These are phyloP conservation scores for Raphanus sativus DNA, from an alignment of 345 rosid genomes.

Conservation along the genomic window DNA sequence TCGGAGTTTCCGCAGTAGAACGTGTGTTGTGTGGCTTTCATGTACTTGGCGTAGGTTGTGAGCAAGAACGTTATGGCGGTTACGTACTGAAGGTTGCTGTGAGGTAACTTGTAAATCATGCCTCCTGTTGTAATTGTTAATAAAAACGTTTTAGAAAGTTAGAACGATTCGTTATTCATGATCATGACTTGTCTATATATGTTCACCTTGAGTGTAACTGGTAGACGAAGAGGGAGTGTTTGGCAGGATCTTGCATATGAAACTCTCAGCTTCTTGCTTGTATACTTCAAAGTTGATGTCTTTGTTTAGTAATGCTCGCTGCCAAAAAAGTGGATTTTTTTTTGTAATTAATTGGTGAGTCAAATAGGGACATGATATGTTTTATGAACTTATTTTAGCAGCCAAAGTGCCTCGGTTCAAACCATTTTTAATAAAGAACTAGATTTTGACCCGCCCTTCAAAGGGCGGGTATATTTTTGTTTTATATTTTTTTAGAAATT, in stretches of 20 bases:
- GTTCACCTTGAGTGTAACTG: conserved; percentile 76
- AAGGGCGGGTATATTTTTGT: too few species aligned
- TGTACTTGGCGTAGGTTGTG: conserved; percentile 84
- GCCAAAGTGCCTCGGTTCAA: too few species aligned
- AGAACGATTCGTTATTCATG: neutral
- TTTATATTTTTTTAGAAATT: too few species aligned
- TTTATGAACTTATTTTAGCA: too few species aligned
- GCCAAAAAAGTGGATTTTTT: conserved; percentile 8
- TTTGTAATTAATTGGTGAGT: neutral
- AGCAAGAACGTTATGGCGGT: conserved; percentile 77
- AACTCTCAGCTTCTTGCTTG: conserved; percentile 68
- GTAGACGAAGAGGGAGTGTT: conserved; percentile 62
- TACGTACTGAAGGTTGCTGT: conserved; percentile 83
- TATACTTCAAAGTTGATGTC: conserved; percentile 61
- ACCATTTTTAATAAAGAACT: too few species aligned
- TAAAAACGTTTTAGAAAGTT: neutral
- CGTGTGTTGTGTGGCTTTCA: conserved; percentile 53
- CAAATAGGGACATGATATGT: too few species aligned
- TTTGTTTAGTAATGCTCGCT: conserved; percentile 61
- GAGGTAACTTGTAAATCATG: conserved; percentile 61
- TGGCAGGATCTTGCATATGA: conserved; percentile 83
- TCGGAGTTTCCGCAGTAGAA: conserved; percentile 68
- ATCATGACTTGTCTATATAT: neutral
- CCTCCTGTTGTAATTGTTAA: neutral
- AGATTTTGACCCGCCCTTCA: too few species aligned